A percentile compares a stretch with the other conserved stretches of the same genome.
Evolutionary conservation across 225 moss, liverwort and hornwort genomes (phyloP).

Genomic region (Straminergon stramineum): DNA sequence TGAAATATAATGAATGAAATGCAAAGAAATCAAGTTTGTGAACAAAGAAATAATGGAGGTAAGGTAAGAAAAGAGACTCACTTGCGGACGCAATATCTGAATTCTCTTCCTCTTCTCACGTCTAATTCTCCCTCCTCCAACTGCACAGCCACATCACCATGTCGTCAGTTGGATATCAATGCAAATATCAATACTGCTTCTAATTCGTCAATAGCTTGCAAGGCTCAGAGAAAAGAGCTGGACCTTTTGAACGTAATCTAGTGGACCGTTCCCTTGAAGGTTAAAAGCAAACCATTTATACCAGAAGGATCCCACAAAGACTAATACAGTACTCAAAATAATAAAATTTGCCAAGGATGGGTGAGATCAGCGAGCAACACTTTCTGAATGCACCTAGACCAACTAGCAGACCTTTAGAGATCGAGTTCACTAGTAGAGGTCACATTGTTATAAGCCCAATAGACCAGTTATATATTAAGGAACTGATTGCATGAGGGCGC

Average conservation of each 20-base stretch:
- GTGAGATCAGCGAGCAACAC: background rate
- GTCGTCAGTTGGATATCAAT: background rate
- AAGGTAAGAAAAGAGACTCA: background rate
- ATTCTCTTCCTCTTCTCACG: constrained; percentile 63
- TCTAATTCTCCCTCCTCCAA: constrained; percentile 94
- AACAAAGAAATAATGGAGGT: background rate
- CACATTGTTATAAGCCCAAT: background rate
- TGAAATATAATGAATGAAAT: background rate
- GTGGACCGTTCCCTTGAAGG: background rate
- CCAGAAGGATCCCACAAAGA: background rate
- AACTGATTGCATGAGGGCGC: background rate
- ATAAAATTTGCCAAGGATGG: background rate
- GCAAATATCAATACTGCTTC: background rate
- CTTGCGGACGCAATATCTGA: constrained; percentile 62
- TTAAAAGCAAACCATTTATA: background rate
- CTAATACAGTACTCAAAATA: background rate
- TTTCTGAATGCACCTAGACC: background rate
- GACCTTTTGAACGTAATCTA: background rate
- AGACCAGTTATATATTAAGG: background rate
- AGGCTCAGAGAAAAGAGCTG: background rate
- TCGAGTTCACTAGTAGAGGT: background rate
- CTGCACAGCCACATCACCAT: constrained; percentile 25
- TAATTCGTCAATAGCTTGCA: background rate
- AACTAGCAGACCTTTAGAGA: background rate
- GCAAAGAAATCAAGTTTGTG: background rate